Base-by-base conservation (phyloP, 805 yeast genomes). In the Metschnikowia peoriensis region DNA sequence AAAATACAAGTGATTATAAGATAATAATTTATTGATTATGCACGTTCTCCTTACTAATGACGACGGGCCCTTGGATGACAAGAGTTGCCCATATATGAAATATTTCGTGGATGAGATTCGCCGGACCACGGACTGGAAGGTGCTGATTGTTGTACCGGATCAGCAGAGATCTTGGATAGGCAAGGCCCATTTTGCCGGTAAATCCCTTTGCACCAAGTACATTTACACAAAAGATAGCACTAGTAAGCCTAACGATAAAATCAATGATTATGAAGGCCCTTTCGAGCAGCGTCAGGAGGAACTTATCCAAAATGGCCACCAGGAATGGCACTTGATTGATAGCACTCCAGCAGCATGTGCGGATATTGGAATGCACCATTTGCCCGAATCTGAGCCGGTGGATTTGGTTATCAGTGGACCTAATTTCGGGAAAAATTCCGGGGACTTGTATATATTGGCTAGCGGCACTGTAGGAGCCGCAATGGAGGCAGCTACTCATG, bases 391-490 rank as follows among this genome's bases (percentile, higher is more conserved):
- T 44, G 70, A 73, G 39, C 80, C 79, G 4, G 82, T 92, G 22
- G 97, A 94, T 69, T 72, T 93, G 53, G 97, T 94, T 6, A 68
- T 94, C 22, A 88, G 96, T 50, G 99, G 99, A 0, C 99, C 99
- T 7, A 94, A 94, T 66, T 93, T 87, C 59, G 99, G 99, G 22
- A 83, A 97, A 65, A 94, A 94, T 69, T 85, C 97, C 1, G 83
- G 93, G 27, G 90, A 96, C 6, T 81, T 93, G 43, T 94, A 91
- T 68, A 88, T 91, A 50, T 79, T 94, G 61, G 84, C 97, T 5
- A 86, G 96, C 60, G 99, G 99, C 12, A 94, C 99, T 1, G 86
- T 94, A 15, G 99, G 99, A 28, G 98, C 97, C 4, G 94, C 97
- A 0, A 81, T 92, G 90, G 99, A 94, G 71, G 96, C 92, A 1